Conservation (phyloP, 2,329 filamentous ascomycete genomes). For the Ceratocystis variospora region DNA sequence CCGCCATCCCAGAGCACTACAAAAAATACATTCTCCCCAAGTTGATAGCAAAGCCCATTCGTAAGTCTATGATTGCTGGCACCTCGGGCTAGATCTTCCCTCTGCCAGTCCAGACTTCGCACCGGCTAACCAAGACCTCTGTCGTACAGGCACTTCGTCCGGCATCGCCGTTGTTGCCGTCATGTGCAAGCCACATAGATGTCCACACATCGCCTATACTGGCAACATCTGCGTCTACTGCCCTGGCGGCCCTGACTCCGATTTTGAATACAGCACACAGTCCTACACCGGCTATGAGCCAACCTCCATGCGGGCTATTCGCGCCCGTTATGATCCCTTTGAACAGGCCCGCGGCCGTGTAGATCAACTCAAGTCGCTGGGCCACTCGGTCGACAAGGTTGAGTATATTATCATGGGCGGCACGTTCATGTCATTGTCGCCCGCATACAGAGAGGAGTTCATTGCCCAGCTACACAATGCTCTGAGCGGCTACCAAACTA, state of each 20-base stretch:
- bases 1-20: constrained; percentile 96
- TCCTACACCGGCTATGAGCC: constrained; percentile 98
- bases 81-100: no score
- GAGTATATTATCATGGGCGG: constrained; percentile 99
- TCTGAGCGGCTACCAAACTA: constrained; percentile 86
- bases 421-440: constrained; percentile 92
- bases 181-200: constrained; percentile 98
- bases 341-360: constrained; percentile 92
- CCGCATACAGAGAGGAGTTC: constrained; percentile 81
- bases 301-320: constrained; percentile 95
- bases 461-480: constrained; percentile 95
- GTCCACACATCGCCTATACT: constrained; percentile 94
- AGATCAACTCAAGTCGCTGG: constrained; percentile 88
- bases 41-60: constrained; percentile 90
- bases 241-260: constrained; percentile 89
- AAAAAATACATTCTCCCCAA: constrained; percentile 98
- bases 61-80: constrained; percentile 32
- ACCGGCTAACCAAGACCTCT: not conserved
- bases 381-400: constrained; percentile 96
- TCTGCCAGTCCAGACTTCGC: not conserved
- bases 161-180: constrained; percentile 97
- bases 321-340: constrained; percentile 92
- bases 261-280: constrained; percentile 98
- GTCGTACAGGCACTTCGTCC: constrained; percentile 61
- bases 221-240: constrained; percentile 99